Evolutionary conservation across 495 filamentous ascomycete species (phyloP), one percentile per base, ranked within the genome.

Genomic region (Penicillium flavigenum): DNA sequence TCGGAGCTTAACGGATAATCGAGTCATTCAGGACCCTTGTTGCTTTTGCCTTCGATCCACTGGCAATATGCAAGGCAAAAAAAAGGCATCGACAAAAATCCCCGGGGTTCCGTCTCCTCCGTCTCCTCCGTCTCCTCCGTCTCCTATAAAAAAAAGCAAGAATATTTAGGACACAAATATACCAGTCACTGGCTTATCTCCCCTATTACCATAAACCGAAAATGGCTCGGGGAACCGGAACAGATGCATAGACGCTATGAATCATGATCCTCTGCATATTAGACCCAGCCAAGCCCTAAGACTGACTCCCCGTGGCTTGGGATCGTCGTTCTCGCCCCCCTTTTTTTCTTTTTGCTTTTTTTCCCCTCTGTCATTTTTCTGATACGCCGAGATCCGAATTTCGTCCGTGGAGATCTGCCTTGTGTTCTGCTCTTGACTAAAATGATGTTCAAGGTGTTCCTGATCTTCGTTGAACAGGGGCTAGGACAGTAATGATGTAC

Each of bases 231-330:
- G 41, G 20, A 17, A 12, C 51, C 51, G 51, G 27, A 16, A 44
- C n/a, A 53, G 27, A 32, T 53, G 16, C 24, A 51, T 19, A 52
- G 51, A 49, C 55, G 59, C 58, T 59, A 43, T 55, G 52, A 56
- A 59, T 29, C 24, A 54, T 34, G 50, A 42, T 17, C 32, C 43
- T 44, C n/a, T 47, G 53, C 45, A 60, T 60, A 44, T 10, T 54
- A 63, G 9, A 32, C 29, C 36, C 11, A n/a, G 57, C 48, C 53
- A 58, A 59, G 59, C 54, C 51, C 51, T 42, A 56, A 57, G 10
- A 36, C 45, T 46, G 56, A 26, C 41, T 22, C 17, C 20, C 16
- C 47, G 63, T 63, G 63, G 63, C 63, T 66, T 57, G 53, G 58
- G 56, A 56, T 57, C 57, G 59, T 63, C 60, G 53, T 57, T 44